These are phyloP conservation scores for Ilyonectria robusta DNA, from an alignment of 2,329 filamentous ascomycete genomes.

Conservation along the genomic window DNA sequence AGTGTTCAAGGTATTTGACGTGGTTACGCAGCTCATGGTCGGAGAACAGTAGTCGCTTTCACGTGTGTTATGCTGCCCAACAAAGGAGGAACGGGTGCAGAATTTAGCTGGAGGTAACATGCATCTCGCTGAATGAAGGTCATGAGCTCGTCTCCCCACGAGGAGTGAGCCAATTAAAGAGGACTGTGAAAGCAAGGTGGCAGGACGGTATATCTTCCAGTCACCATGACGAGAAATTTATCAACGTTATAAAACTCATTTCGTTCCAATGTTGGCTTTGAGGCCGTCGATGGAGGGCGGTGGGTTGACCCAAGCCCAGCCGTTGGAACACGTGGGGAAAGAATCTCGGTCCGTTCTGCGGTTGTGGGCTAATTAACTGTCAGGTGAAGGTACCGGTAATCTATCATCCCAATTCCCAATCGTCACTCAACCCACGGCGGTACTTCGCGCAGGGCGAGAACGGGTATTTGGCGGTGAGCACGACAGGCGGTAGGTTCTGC, in stretches of 20 bases:
- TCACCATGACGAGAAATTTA: not conserved
- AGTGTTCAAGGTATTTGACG: not conserved
- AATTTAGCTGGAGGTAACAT: not conserved
- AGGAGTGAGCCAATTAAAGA: not conserved
- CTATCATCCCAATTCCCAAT: too few species aligned
- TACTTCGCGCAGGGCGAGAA: not conserved
- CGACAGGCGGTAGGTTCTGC: constrained; percentile 12
- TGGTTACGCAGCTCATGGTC: not conserved
- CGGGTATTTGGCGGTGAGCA: constrained; percentile 23
- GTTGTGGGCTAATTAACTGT: constrained; percentile 3
- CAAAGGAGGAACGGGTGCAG: not conserved
- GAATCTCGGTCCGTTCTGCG: constrained; percentile 14
- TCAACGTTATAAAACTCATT: not conserved
- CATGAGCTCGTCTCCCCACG: not conserved
- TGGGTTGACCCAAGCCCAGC: constrained; percentile 26
- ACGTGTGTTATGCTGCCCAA: not conserved
- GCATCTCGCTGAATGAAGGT: not conserved
- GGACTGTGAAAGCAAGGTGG: not conserved
- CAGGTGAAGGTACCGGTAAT: not conserved
- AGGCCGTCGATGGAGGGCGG: not conserved
- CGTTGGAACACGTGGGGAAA: constrained; percentile 35
- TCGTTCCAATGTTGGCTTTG: not conserved
- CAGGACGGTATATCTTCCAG: not conserved
- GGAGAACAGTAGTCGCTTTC: not conserved
- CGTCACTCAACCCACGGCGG: not conserved